Percentiles rank a stretch among this genome's conserved stretches.
These are phyloP conservation scores for Fistulinella staudtii DNA, from an alignment of 1,284 basidiomycete genomes.

Conservation along the genomic window DNA sequence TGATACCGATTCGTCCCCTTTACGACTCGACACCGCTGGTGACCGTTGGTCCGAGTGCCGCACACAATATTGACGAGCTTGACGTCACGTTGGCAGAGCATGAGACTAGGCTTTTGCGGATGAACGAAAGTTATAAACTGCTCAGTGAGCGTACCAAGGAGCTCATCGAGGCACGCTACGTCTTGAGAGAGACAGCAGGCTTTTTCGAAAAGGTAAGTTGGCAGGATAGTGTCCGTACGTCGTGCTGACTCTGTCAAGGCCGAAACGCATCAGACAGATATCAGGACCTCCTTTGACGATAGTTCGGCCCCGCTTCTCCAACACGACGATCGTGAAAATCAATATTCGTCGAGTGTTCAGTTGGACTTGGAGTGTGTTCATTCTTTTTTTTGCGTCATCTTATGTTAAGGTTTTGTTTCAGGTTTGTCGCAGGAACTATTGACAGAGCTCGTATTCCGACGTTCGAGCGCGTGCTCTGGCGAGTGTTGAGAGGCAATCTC, in stretches of 20 bases:
- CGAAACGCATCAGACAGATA: slow-evolving; percentile 74
- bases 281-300: slow-evolving; percentile 89
- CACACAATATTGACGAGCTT: slow-evolving; percentile 92
- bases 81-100: slow-evolving; percentile 86
- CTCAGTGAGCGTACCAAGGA: slow-evolving; percentile 86
- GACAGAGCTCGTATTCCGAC: slow-evolving; percentile 90
- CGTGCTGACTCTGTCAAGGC: slow-evolving; percentile 48
- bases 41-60: slow-evolving; percentile 85
- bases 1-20: slow-evolving; percentile 77
- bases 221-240: not conserved
- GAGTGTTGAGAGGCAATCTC: slow-evolving; percentile 94
- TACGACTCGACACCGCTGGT: slow-evolving; percentile 80
- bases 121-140: slow-evolving; percentile 93
- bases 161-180: slow-evolving; percentile 89
- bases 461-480: slow-evolving; percentile 98
- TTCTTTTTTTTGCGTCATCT: not conserved
- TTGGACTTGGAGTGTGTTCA: slow-evolving; percentile 82
- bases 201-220: slow-evolving; percentile 84
- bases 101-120: slow-evolving; percentile 81
- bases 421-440: slow-evolving; percentile 95
- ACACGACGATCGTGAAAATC: slow-evolving; percentile 81
- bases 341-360: slow-evolving; percentile 52
- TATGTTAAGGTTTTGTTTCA: slow-evolving; percentile 27
- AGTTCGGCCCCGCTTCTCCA: slow-evolving; percentile 89
- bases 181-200: slow-evolving; percentile 91